These are phyloP conservation scores for Venturia carpophila DNA, from an alignment of 2,329 filamentous ascomycete species.

Conservation along the genomic window DNA sequence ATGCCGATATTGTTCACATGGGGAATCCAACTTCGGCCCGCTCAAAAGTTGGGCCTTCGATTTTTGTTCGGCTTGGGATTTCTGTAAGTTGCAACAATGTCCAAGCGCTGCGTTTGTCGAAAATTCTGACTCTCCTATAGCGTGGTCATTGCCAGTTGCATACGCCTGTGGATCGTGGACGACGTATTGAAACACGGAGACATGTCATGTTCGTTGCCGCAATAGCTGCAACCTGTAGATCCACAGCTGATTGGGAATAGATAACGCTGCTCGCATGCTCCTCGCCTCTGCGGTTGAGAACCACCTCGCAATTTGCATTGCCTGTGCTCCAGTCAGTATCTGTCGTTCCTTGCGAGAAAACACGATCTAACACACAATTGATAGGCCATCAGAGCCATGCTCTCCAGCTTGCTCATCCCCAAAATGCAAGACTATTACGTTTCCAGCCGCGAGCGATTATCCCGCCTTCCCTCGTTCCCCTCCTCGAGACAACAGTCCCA, in stretches of 20 bases:
- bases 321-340: conserved; percentile 28
- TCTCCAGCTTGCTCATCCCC: not conserved
- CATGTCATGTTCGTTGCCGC: conserved; percentile 22
- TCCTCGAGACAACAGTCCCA: not conserved
- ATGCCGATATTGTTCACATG: conserved; percentile 34
- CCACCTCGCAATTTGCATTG: conserved; percentile 31
- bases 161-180: conserved; percentile 26
- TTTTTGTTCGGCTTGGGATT: conserved; percentile 29
- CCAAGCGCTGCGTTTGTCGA: not conserved
- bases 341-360: not conserved
- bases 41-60: conserved; percentile 31
- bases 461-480: not conserved
- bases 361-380: not conserved
- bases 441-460: conserved; percentile 1
- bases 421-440: not conserved
- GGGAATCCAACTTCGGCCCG: conserved; percentile 28
- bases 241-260: not conserved
- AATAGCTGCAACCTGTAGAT: not conserved
- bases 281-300: conserved; percentile 32
- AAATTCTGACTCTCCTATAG: conserved; percentile 20
- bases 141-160: conserved; percentile 27
- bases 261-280: conserved; percentile 27
- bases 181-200: conserved; percentile 24
- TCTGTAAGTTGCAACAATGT: conserved; percentile 23
- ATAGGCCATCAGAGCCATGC: conserved; percentile 1